phyloP scores from a whole-genome alignment of 2,329 filamentous ascomycete species.

The Cytospora piceae region DNA sequence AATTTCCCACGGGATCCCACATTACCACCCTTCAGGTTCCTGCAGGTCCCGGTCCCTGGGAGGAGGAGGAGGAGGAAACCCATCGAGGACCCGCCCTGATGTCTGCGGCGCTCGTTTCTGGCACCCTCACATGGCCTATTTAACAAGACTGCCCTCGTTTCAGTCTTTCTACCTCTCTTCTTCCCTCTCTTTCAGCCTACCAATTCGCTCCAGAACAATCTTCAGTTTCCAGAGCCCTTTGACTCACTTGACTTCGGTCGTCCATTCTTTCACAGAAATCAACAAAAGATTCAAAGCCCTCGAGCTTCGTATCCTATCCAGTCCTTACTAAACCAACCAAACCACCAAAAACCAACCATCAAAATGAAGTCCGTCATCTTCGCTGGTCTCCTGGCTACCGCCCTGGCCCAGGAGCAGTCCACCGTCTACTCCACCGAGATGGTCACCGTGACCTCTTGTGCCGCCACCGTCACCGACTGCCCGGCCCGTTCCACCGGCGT shows the following conservation, averaged over 20 bases:
- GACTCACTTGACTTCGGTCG: conserved; percentile 47
- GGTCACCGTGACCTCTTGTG: conserved; percentile 65
- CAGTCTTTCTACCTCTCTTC: conserved; percentile 29
- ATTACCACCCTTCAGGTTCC: conserved; percentile 2
- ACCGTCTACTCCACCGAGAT: conserved; percentile 62
- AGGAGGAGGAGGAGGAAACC: conserved; percentile 5
- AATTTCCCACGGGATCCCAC: conserved; percentile 31
- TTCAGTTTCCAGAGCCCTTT: conserved; percentile 34
- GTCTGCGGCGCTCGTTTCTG: conserved; percentile 8
- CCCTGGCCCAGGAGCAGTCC: conserved; percentile 43
- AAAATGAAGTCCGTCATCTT: conserved; percentile 64
- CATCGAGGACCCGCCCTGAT: not conserved
- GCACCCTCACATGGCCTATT: conserved; percentile 35
- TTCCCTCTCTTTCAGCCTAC: conserved; percentile 40
- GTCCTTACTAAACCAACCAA: conserved; percentile 27
- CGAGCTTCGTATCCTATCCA: conserved; percentile 37
- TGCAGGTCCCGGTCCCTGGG: not conserved
- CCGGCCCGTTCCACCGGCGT: conserved; percentile 45
- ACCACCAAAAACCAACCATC: conserved; percentile 39
- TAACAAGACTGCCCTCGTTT: conserved; percentile 37
- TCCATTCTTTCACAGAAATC: conserved; percentile 43
- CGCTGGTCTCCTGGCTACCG: conserved; percentile 54
- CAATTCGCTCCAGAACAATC: conserved; percentile 37
- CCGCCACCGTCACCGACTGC: conserved; percentile 57
- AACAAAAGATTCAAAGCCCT: conserved; percentile 34